These are phyloP conservation scores for Aspergillus uvarum DNA, from an alignment of 2,329 filamentous ascomycete genomes.

Conservation along the genomic window DNA sequence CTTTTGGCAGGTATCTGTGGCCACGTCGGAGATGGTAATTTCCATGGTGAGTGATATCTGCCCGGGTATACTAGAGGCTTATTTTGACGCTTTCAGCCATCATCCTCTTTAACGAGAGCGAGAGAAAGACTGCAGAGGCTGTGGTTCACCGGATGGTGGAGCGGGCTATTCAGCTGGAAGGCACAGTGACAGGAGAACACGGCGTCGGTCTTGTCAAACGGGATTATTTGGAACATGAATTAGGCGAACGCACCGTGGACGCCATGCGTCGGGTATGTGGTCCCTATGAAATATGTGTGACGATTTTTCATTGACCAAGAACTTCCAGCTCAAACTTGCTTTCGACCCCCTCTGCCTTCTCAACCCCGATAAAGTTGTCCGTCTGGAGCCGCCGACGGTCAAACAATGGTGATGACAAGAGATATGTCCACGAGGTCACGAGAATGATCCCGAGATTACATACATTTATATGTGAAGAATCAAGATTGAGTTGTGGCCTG, in stretches of 20 bases:
- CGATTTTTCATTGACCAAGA: background rate
- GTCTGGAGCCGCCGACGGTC: slow-evolving; percentile 51
- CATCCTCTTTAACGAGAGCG: slow-evolving; percentile 59
- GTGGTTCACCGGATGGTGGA: slow-evolving; percentile 70
- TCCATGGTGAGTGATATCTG: slow-evolving; percentile 55
- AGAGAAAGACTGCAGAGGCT: slow-evolving; percentile 56
- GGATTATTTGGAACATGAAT: slow-evolving; percentile 62
- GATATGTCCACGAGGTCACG: background rate
- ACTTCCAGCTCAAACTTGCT: slow-evolving; percentile 58
- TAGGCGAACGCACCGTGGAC: slow-evolving; percentile 61
- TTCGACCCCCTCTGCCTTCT: slow-evolving; percentile 65
- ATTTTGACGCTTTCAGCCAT: slow-evolving; percentile 49
- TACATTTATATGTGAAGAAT: background rate
- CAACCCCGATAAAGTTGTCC: slow-evolving; percentile 66
- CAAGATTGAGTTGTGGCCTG: background rate
- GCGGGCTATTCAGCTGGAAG: slow-evolving; percentile 67
- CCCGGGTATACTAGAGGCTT: background rate
- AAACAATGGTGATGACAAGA: slow-evolving; percentile 43
- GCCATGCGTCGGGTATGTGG: slow-evolving; percentile 61
- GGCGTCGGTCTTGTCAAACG: slow-evolving; percentile 70
- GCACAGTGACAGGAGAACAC: slow-evolving; percentile 71
- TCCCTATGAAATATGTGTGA: background rate
- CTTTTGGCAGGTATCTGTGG: slow-evolving; percentile 67
- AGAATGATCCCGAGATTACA: background rate
- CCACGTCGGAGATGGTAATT: slow-evolving; percentile 74